Conservation (phyloP, 768 basidiomycete species). For the Tulasnella sp. region DNA sequence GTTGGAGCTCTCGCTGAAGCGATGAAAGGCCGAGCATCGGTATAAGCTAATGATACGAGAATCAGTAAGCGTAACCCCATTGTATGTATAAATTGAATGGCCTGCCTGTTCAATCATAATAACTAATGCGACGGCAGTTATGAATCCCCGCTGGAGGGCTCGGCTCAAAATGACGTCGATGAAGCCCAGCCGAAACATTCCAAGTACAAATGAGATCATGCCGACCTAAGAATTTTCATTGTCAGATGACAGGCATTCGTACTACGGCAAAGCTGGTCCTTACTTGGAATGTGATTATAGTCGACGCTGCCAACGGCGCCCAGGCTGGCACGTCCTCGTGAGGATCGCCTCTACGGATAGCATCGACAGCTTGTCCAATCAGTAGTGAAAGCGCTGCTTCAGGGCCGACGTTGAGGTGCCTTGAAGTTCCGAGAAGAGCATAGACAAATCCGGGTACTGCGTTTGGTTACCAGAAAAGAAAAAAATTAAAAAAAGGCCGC, state of each 20-base stretch:
- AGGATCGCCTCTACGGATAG: constrained; percentile 53
- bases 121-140: constrained; percentile 57
- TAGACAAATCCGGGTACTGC: constrained; percentile 86
- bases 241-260: neutral
- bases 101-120: constrained; percentile 65
- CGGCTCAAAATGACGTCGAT: constrained; percentile 90
- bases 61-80: neutral
- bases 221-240: constrained; percentile 54
- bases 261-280: constrained; percentile 29
- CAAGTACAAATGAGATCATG: constrained; percentile 77
- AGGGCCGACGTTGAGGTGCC: constrained; percentile 66
- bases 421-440: constrained; percentile 81
- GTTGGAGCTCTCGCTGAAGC: constrained; percentile 54
- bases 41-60: constrained; percentile 45
- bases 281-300: constrained; percentile 81
- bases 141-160: constrained; percentile 81
- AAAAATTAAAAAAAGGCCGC: constrained; percentile 48
- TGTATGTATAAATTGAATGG: neutral
- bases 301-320: constrained; percentile 64
- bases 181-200: constrained; percentile 85
- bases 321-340: constrained; percentile 43
- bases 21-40: constrained; percentile 81
- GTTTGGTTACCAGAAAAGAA: constrained; percentile 52
- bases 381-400: constrained; percentile 86
- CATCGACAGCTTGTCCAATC: constrained; percentile 79